Percentiles rank a stretch among this genome's conserved stretches.
Evolutionary conservation across 768 basidiomycete species (phyloP).

Genomic region (Daedaleopsis sinensis): DNA sequence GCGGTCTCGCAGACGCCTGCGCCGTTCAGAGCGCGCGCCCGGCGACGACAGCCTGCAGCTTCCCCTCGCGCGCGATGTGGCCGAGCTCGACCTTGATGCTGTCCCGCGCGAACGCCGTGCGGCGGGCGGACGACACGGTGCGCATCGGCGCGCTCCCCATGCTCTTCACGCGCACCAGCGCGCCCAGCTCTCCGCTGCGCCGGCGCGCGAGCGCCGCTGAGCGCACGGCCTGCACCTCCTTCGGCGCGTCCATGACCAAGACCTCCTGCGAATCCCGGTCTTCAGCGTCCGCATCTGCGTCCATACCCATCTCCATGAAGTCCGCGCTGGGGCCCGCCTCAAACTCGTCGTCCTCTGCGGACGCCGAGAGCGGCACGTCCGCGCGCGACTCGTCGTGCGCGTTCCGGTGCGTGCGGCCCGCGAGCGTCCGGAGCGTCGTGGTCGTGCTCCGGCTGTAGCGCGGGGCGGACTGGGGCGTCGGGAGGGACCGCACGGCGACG

Average conservation of each 20-base stretch:
- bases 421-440: not conserved
- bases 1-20: not conserved
- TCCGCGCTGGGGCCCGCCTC: not conserved
- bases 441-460: not conserved
- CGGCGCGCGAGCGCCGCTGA: not conserved
- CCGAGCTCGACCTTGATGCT: slow-evolving; percentile 23
- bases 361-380: not conserved
- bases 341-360: not conserved
- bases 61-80: slow-evolving; percentile 1
- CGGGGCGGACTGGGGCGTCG: slow-evolving; percentile 21
- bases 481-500: slow-evolving; percentile 14
- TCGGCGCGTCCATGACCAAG: not conserved
- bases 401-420: not conserved
- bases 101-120: slow-evolving; percentile 18
- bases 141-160: slow-evolving; percentile 21
- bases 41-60: not conserved
- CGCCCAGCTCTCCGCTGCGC: not conserved
- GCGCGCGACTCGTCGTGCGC: not conserved
- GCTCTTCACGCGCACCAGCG: slow-evolving; percentile 21
- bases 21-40: not conserved
- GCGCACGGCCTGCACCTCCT: slow-evolving; percentile 10
- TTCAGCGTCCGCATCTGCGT: too few relatives aligned
- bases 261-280: not conserved
- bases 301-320: not conserved
- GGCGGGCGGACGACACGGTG: slow-evolving; percentile 18